Evolutionary conservation across 23 red algal genomes (phyloP).

Genomic region (Gracilaria caudata): DNA sequence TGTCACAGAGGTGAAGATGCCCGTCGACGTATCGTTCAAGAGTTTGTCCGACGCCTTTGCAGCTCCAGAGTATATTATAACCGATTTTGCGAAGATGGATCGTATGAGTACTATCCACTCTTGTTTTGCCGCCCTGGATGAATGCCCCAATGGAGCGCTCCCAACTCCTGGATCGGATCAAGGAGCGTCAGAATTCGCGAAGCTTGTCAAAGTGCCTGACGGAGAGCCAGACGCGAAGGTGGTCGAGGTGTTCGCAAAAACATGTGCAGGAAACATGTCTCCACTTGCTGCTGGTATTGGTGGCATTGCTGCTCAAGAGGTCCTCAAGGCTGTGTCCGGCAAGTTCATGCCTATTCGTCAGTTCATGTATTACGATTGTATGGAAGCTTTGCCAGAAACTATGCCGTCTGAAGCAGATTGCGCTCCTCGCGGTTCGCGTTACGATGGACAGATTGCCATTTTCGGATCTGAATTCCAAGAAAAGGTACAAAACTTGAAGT

Average conservation of each 20-base stretch:
- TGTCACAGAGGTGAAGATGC: conserved; percentile 94
- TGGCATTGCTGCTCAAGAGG: conserved; percentile 95
- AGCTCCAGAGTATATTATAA: conserved; percentile 66
- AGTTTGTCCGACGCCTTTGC: conserved; percentile 64
- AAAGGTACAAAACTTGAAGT: conserved; percentile 75
- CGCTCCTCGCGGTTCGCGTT: conserved; percentile 71
- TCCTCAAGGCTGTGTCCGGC: conserved; percentile 89
- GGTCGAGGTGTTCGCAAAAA: conserved; percentile 87
- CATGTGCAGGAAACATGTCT: conserved; percentile 78
- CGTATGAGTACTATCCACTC: conserved; percentile 75
- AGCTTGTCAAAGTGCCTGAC: conserved; percentile 60
- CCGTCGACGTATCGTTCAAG: conserved; percentile 73
- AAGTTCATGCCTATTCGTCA: conserved; percentile 98
- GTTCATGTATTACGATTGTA: conserved; percentile 91
- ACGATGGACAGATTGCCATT: conserved; percentile 98
- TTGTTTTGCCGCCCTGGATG: conserved; percentile 82
- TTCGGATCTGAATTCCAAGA: conserved; percentile 77
- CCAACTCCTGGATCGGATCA: conserved; percentile 74
- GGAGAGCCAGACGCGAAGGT: conserved; percentile 58
- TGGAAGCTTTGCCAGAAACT: conserved; percentile 77
- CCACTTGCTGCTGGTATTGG: conserved; percentile 93
- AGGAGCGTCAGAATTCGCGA: conserved; percentile 73
- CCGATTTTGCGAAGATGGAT: conserved; percentile 95
- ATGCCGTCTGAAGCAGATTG: conserved; percentile 82
- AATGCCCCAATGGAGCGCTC: conserved; percentile 52